phyloP scores from a whole-genome alignment of 2,329 filamentous ascomycete species.

The Tolypocladium amazonense region DNA sequence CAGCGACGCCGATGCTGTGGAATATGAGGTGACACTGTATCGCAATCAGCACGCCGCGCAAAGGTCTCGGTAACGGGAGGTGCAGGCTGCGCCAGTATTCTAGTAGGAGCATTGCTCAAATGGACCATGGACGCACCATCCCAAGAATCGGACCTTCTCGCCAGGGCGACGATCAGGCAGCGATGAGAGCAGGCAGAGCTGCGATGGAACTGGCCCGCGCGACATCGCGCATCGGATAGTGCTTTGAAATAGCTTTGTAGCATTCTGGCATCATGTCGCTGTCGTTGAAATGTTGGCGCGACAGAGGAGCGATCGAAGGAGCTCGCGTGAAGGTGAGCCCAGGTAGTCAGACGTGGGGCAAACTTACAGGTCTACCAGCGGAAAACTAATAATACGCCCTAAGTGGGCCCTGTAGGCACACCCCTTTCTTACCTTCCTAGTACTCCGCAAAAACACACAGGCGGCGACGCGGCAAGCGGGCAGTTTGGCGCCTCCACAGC shows the following conservation, averaged over 20 bases:
- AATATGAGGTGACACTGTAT: slow-evolving; percentile 39
- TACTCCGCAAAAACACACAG: no score
- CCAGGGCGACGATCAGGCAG: slow-evolving; percentile 40
- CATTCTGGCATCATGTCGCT: not conserved
- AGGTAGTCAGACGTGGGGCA: no score
- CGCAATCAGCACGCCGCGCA: slow-evolving; percentile 11
- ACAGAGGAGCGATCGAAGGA: not conserved
- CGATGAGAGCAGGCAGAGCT: slow-evolving; percentile 53
- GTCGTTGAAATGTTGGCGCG: not conserved
- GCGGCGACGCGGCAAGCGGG: not conserved
- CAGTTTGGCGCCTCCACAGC: not conserved
- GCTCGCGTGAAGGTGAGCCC: not conserved
- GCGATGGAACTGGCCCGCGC: slow-evolving; percentile 51
- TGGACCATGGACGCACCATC: slow-evolving; percentile 55
- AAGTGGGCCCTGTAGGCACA: no score
- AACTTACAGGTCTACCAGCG: no score
- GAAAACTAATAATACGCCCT: no score
- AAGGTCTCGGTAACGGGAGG: not conserved
- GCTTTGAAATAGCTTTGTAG: not conserved
- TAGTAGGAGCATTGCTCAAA: not conserved
- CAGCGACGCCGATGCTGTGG: slow-evolving; percentile 46
- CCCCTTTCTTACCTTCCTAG: no score
- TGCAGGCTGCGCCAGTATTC: not conserved
- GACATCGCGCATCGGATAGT: slow-evolving; percentile 28
- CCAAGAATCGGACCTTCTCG: slow-evolving; percentile 84